These are phyloP conservation scores for Nelumbo lutea DNA, from an alignment of 164 flowering plant genomes.

Conservation along the genomic window DNA sequence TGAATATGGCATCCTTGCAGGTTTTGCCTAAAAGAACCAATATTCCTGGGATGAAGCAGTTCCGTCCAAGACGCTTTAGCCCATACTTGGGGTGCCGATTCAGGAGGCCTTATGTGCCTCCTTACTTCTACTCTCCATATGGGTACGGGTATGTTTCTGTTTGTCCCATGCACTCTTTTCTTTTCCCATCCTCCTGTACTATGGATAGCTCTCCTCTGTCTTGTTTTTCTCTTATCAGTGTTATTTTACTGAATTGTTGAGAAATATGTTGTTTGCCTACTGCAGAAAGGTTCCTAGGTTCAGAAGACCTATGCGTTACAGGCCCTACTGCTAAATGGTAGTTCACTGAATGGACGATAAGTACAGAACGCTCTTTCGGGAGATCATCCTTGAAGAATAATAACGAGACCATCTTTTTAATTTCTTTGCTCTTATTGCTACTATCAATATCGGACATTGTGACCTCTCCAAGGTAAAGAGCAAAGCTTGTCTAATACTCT, in stretches of 20 bases:
- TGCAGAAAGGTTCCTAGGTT: conserved; percentile 61
- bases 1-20: conserved; percentile 22
- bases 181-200: neutral
- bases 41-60: conserved; percentile 69
- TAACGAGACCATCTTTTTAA: neutral
- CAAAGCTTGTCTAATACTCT: too few species aligned
- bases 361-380: neutral
- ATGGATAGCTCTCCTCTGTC: neutral
- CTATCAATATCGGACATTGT: too few species aligned
- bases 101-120: conserved; percentile 41
- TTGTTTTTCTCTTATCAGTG: too few species aligned
- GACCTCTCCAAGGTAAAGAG: too few species aligned
- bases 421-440: too few species aligned
- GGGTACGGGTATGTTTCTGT: conserved; percentile 51
- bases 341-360: neutral
- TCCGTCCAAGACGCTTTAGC: conserved; percentile 36
- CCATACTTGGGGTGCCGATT: conserved; percentile 35
- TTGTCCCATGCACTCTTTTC: neutral
- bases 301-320: conserved; percentile 54
- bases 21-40: conserved; percentile 57
- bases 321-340: conserved; percentile 39
- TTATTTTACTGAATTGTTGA: neutral
- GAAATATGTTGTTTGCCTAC: neutral
- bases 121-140: conserved; percentile 47
- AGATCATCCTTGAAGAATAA: neutral